Conservation (phyloP, 164 flowering plant genomes). For the Santalum album region DNA sequence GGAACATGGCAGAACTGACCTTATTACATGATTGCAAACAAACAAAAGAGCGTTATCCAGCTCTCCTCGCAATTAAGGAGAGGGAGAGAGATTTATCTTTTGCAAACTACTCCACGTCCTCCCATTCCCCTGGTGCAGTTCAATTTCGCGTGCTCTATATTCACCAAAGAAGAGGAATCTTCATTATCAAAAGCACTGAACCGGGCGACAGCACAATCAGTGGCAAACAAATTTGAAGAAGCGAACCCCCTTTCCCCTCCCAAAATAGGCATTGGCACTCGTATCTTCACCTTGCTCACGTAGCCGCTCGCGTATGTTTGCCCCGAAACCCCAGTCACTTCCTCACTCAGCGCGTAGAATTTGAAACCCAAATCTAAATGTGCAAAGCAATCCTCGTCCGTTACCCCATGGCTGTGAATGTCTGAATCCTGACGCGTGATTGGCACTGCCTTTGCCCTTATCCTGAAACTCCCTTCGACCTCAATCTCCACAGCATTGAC, state of each 20-base stretch:
- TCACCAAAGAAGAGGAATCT: not conserved
- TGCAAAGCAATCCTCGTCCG: slow-evolving; percentile 13
- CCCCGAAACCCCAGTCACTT: slow-evolving; percentile 9
- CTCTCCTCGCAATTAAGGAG: too few relatives aligned
- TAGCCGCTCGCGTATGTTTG: slow-evolving; percentile 7
- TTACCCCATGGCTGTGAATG: slow-evolving; percentile 6
- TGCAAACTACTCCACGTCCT: slow-evolving; percentile 25
- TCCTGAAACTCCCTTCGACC: slow-evolving; percentile 6
- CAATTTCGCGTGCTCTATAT: slow-evolving; percentile 7
- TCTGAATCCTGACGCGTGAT: slow-evolving; percentile 6
- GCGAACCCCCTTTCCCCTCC: slow-evolving; percentile 4
- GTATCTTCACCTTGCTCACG: slow-evolving; percentile 6
- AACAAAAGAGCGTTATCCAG: too few relatives aligned
- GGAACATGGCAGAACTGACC: too few relatives aligned
- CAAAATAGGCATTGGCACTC: slow-evolving; percentile 7
- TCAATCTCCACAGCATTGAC: slow-evolving; percentile 1
- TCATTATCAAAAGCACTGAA: not conserved
- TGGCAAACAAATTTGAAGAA: slow-evolving; percentile 1
- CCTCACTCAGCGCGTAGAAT: slow-evolving; percentile 1
- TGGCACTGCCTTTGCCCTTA: slow-evolving; percentile 9
- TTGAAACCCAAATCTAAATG: slow-evolving; percentile 13
- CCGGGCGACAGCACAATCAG: slow-evolving; percentile 7
- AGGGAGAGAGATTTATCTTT: too few relatives aligned
- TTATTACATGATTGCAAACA: too few relatives aligned
- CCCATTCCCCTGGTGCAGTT: slow-evolving; percentile 13